These are phyloP conservation scores for Tetrapisispora taiwanensis DNA, from an alignment of 805 yeast genomes.

Conservation along the genomic window DNA sequence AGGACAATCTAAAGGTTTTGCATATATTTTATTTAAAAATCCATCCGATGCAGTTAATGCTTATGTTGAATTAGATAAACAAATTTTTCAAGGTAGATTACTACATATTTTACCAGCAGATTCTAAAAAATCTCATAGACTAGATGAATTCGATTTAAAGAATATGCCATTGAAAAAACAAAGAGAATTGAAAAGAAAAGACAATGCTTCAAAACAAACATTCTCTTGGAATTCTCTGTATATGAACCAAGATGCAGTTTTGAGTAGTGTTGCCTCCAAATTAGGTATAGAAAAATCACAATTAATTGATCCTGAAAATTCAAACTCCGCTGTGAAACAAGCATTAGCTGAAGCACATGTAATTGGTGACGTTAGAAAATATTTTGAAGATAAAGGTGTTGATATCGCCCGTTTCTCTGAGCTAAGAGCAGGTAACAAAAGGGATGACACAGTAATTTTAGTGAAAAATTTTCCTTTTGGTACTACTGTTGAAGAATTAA, in stretches of 20 bases:
- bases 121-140: slow-evolving; percentile 64
- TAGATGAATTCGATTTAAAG: slow-evolving; percentile 85
- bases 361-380: slow-evolving; percentile 79
- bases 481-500: slow-evolving; percentile 68
- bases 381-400: slow-evolving; percentile 76
- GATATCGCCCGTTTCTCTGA: slow-evolving; percentile 63
- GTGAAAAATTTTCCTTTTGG: slow-evolving; percentile 89
- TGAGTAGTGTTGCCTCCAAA: slow-evolving; percentile 78
- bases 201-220: slow-evolving; percentile 73
- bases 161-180: slow-evolving; percentile 91
- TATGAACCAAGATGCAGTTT: slow-evolving; percentile 83
- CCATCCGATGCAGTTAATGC: slow-evolving; percentile 71
- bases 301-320: slow-evolving; percentile 75
- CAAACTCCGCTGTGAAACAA: slow-evolving; percentile 87
- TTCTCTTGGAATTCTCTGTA: slow-evolving; percentile 93
- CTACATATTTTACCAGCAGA: slow-evolving; percentile 83
- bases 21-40: slow-evolving; percentile 64
- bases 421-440: slow-evolving; percentile 36
- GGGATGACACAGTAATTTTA: slow-evolving; percentile 71
- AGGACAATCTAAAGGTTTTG: slow-evolving; percentile 87
- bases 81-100: slow-evolving; percentile 87
- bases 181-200: slow-evolving; percentile 70
- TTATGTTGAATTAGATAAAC: slow-evolving; percentile 64
- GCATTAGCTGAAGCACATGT: slow-evolving; percentile 97
- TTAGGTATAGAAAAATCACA: slow-evolving; percentile 78